These are phyloP conservation scores for Enterocytospora artemiae DNA, from an alignment of 371 early-diverging fungal genomes.

Conservation along the genomic window DNA sequence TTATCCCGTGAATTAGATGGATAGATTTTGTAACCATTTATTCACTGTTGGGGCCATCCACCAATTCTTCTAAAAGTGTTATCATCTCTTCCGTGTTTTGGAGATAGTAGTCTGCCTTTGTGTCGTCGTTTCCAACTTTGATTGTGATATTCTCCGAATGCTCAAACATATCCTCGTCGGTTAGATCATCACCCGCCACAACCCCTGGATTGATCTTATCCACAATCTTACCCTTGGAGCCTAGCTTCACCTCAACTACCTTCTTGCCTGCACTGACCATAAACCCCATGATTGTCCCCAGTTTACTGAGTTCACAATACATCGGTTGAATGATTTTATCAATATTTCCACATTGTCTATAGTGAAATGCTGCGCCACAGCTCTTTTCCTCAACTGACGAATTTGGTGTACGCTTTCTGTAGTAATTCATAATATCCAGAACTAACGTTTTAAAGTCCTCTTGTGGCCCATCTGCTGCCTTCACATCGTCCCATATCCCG, in stretches of 20 bases:
- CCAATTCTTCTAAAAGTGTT: not conserved
- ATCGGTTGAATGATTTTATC: slow-evolving; percentile 27
- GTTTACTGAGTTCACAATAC: slow-evolving; percentile 18
- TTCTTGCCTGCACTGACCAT: slow-evolving; percentile 49
- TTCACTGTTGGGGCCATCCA: not conserved
- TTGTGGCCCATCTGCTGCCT: slow-evolving; percentile 21
- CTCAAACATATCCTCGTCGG: slow-evolving; percentile 57
- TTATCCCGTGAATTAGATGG: too few relatives aligned
- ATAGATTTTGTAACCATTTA: too few relatives aligned
- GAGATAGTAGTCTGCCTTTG: slow-evolving; percentile 3
- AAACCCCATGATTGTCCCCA: not conserved
- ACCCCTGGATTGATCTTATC: slow-evolving; percentile 30
- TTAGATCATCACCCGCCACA: slow-evolving; percentile 56
- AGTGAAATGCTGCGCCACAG: slow-evolving; percentile 56
- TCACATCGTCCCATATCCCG: slow-evolving; percentile 43
- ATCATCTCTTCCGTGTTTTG: slow-evolving; percentile 5
- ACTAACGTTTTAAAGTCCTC: not conserved
- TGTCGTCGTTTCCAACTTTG: slow-evolving; percentile 24
- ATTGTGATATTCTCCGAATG: slow-evolving; percentile 22
- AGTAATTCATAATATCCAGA: slow-evolving; percentile 33
- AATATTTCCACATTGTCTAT: slow-evolving; percentile 38
- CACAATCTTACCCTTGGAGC: slow-evolving; percentile 45
- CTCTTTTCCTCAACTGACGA: slow-evolving; percentile 53
- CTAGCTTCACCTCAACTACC: slow-evolving; percentile 46
- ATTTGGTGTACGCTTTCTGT: slow-evolving; percentile 51